phyloP scores from a whole-genome alignment of 371 early-diverging fungal species.

The Mortierella polycephala region DNA sequence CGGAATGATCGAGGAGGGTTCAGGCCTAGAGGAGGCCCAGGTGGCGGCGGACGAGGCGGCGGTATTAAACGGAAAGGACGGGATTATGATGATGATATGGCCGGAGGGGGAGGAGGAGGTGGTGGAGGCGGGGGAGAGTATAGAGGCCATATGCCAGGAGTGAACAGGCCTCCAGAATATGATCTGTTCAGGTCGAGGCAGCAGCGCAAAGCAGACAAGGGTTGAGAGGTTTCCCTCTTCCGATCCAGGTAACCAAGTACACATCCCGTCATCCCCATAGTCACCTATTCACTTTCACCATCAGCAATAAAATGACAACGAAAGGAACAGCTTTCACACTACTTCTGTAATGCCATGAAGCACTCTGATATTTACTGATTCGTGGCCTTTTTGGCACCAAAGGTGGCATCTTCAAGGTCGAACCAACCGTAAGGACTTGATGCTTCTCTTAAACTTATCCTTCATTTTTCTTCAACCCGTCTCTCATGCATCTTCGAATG shows the following conservation, averaged over 20 bases:
- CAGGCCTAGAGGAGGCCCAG: conserved; percentile 44
- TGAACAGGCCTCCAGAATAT: conserved; percentile 71
- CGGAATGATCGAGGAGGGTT: conserved; percentile 55
- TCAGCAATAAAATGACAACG: no score
- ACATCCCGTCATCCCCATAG: no score
- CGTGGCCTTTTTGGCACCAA: no score
- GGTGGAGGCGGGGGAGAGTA: conserved; percentile 37
- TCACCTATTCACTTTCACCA: no score
- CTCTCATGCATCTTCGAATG: no score
- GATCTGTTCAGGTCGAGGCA: conserved; percentile 71
- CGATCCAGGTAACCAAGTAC: neutral
- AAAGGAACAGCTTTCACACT: no score
- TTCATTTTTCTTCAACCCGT: no score
- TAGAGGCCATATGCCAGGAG: conserved; percentile 48
- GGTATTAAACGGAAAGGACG: conserved; percentile 60
- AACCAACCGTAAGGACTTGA: no score
- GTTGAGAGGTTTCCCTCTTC: neutral
- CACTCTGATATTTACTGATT: no score
- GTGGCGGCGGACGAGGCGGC: conserved; percentile 51
- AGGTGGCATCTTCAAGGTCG: no score
- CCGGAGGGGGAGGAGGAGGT: conserved; percentile 12
- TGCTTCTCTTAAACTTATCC: no score
- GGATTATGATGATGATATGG: conserved; percentile 66
- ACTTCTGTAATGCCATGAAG: no score
- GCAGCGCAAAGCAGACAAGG: conserved; percentile 59